A percentile compares a stretch with the other conserved stretches of the same genome.
Evolutionary conservation across 345 rosid genomes (phyloP).

Genomic region (Turnera subulata): DNA sequence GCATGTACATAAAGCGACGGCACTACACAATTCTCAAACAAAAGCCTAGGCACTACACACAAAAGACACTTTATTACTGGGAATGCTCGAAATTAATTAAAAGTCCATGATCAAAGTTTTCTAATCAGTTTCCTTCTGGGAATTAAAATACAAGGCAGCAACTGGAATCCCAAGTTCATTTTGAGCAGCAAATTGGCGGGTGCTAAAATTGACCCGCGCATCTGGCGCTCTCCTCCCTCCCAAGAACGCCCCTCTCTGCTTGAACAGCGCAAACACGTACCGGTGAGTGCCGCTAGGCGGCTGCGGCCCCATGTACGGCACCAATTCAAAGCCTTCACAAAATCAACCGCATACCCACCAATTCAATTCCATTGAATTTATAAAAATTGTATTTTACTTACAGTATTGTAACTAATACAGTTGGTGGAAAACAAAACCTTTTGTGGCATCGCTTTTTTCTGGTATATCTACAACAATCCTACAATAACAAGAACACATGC

Average conservation of each 20-base stretch:
- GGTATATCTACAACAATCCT: slow-evolving; percentile 46
- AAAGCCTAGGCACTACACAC: too few relatives aligned
- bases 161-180: slow-evolving; percentile 35
- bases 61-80: too few relatives aligned
- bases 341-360: background rate
- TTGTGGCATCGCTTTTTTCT: slow-evolving; percentile 28
- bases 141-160: slow-evolving; percentile 32
- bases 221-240: slow-evolving; percentile 18
- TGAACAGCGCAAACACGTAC: slow-evolving; percentile 34
- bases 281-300: slow-evolving; percentile 40
- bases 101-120: too few relatives aligned
- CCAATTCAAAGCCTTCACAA: slow-evolving; percentile 32
- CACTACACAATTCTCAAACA: too few relatives aligned
- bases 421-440: slow-evolving; percentile 30
- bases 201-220: slow-evolving; percentile 30
- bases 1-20: too few relatives aligned
- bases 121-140: slow-evolving; percentile 34
- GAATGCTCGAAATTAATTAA: too few relatives aligned
- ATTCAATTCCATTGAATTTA: background rate
- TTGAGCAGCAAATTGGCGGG: slow-evolving; percentile 34
- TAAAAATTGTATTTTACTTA: background rate
- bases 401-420: too few relatives aligned
- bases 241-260: slow-evolving; percentile 25
- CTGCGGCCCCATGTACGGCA: slow-evolving; percentile 37
- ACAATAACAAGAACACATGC: background rate